Conservation (phyloP, 345 rosid species). For the Eutrema yunnanense region DNA sequence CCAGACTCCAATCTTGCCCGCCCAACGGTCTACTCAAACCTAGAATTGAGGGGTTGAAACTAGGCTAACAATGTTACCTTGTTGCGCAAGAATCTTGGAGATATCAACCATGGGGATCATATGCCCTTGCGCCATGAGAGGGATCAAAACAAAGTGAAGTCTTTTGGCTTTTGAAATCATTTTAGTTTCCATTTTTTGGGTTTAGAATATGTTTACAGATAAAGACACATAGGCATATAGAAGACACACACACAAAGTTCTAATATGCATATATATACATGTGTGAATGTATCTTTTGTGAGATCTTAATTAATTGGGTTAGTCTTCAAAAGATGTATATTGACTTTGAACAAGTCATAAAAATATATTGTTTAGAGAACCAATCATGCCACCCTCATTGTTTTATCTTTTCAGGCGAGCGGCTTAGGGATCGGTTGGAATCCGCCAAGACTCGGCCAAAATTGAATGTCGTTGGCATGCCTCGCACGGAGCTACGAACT, state of each 20-base stretch:
- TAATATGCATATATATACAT: background rate
- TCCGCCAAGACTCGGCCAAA: no score
- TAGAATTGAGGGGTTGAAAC: slow-evolving; percentile 53
- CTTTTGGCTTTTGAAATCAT: slow-evolving; percentile 27
- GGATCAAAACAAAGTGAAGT: slow-evolving; percentile 65
- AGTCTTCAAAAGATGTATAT: slow-evolving; percentile 9
- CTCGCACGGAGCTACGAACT: no score
- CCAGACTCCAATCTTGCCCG: slow-evolving; percentile 30
- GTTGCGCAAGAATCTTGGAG: slow-evolving; percentile 48
- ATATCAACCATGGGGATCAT: slow-evolving; percentile 75
- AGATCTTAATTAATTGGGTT: background rate
- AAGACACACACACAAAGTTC: background rate
- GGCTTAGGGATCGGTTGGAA: no score
- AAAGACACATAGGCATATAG: background rate
- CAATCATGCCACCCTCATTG: background rate
- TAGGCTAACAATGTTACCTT: slow-evolving; percentile 48
- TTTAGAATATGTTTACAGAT: background rate
- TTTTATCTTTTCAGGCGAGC: background rate
- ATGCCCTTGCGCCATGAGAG: slow-evolving; percentile 82
- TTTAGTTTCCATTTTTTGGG: background rate
- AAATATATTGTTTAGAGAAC: background rate
- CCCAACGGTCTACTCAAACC: slow-evolving; percentile 36
- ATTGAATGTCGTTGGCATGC: no score
- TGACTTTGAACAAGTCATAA: slow-evolving; percentile 27
- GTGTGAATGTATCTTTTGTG: background rate